phyloP scores from a whole-genome alignment of 2,329 filamentous ascomycete genomes.

The Dactylonectria estremocensis region DNA sequence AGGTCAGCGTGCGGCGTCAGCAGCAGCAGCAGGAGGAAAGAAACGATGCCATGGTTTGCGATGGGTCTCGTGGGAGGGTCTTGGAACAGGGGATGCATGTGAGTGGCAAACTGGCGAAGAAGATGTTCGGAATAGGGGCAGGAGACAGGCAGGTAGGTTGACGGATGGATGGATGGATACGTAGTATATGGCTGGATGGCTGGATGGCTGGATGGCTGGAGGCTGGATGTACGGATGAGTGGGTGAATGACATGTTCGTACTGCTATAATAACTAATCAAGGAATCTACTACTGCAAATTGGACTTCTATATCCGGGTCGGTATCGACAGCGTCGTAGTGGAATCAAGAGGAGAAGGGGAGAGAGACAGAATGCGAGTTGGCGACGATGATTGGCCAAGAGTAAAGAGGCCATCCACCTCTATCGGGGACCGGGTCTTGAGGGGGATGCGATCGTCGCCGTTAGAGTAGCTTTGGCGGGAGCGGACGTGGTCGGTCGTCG shows the following conservation, averaged over 20 bases:
- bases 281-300: background rate
- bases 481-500: conserved; percentile 17
- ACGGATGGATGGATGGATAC: too few relatives aligned
- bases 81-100: background rate
- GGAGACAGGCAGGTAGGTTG: background rate
- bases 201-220: too few relatives aligned
- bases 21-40: conserved; percentile 2
- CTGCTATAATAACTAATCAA: background rate
- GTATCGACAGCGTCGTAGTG: background rate
- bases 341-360: background rate
- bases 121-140: conserved; percentile 4
- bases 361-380: background rate
- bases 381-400: background rate
- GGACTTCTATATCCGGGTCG: conserved; percentile 1
- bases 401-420: conserved; percentile 7
- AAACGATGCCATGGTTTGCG: background rate
- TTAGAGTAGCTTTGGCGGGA: conserved; percentile 28
- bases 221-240: too few relatives aligned
- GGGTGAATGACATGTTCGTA: background rate
- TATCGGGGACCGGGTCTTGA: conserved; percentile 3
- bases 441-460: conserved; percentile 25
- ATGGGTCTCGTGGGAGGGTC: background rate
- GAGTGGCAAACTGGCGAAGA: background rate
- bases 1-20: conserved; percentile 25
- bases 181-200: too few relatives aligned